phyloP scores from a whole-genome alignment of 2,329 filamentous ascomycete genomes.

The Paracoccidioides brasiliensis region DNA sequence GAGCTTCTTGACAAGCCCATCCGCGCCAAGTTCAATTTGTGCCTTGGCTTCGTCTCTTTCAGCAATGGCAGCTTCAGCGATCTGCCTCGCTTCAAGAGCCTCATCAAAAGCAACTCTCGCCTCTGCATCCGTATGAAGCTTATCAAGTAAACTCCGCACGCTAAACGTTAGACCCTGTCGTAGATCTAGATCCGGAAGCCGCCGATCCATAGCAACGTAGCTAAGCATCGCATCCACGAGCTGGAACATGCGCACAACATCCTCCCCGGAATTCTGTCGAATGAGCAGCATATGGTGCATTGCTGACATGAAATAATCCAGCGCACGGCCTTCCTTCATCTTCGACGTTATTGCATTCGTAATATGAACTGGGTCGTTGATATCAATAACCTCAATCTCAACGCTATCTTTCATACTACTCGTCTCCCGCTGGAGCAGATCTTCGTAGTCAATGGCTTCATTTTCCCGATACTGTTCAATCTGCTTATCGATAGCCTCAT shows the following conservation, averaged over 20 bases:
- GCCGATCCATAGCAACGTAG: constrained; percentile 95
- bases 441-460: constrained; percentile 96
- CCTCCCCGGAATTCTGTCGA: constrained; percentile 79
- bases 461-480: constrained; percentile 86
- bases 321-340: constrained; percentile 67
- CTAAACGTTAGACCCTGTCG: constrained; percentile 97
- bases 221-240: constrained; percentile 97
- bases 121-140: constrained; percentile 91
- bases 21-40: constrained; percentile 78
- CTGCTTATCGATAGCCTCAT: constrained; percentile 97
- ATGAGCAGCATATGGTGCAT: constrained; percentile 92
- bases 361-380: constrained; percentile 86
- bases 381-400: constrained; percentile 76
- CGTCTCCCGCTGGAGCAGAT: constrained; percentile 82
- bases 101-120: constrained; percentile 86
- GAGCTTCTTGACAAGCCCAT: constrained; percentile 82
- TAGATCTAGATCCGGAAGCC: constrained; percentile 90
- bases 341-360: constrained; percentile 84
- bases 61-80: constrained; percentile 89
- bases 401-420: constrained; percentile 80
- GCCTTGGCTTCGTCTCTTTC: constrained; percentile 91
- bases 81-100: constrained; percentile 75
- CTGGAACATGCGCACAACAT: constrained; percentile 89
- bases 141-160: constrained; percentile 87
- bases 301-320: constrained; percentile 92